A percentile compares a stretch with the other conserved stretches of the same genome.
These are phyloP conservation scores for Russula ochroleuca DNA, from an alignment of 768 basidiomycete genomes.

Conservation along the genomic window DNA sequence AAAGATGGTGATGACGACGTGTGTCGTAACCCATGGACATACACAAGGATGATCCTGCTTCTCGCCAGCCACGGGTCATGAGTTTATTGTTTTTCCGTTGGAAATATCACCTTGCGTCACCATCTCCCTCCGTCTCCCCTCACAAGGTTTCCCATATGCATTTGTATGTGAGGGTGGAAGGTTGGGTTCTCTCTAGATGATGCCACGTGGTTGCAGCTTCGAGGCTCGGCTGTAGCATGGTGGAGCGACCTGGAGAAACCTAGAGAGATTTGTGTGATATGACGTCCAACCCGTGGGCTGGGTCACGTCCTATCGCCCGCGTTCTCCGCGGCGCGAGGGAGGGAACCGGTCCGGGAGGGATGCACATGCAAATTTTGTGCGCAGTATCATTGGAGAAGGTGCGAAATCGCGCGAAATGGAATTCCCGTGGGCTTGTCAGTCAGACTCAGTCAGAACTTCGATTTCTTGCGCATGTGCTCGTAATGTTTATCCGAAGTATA, in stretches of 20 bases:
- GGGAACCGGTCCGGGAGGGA: background rate
- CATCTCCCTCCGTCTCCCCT: constrained; percentile 6
- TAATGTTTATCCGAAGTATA: constrained; percentile 1
- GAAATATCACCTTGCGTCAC: constrained; percentile 8
- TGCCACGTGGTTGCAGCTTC: constrained; percentile 10
- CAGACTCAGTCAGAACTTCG: background rate
- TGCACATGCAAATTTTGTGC: background rate
- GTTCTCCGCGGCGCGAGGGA: constrained; percentile 16
- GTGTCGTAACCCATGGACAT: background rate
- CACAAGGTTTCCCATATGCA: background rate
- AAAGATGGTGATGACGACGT: background rate
- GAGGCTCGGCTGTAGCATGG: background rate
- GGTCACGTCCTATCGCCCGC: background rate
- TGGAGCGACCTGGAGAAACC: constrained; percentile 19
- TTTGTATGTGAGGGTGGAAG: background rate
- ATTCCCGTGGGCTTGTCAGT: constrained; percentile 1
- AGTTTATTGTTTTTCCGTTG: constrained; percentile 1
- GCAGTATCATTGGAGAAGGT: background rate
- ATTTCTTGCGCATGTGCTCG: background rate
- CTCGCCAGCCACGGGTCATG: constrained; percentile 12
- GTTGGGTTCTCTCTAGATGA: background rate
- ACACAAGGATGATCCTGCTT: background rate
- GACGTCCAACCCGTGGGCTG: constrained; percentile 13
- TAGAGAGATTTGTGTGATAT: background rate
- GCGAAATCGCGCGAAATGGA: constrained; percentile 16